Percentiles rank a stretch among this genome's conserved stretches.
Evolutionary conservation across 805 yeast genomes (phyloP).

Genomic region (Candida broadrunensis): DNA sequence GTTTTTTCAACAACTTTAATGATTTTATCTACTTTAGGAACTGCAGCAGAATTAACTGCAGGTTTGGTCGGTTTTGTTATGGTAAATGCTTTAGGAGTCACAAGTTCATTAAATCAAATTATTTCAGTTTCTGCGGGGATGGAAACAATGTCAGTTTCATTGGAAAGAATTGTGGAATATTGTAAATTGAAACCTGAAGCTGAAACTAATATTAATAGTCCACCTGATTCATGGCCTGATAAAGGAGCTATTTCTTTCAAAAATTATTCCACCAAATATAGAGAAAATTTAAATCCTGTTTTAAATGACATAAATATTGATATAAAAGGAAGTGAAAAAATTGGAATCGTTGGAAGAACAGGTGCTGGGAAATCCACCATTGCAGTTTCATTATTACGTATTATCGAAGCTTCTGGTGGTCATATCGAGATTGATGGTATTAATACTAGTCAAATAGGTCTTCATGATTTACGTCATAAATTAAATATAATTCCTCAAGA

Average conservation of each 20-base stretch:
- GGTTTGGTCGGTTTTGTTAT: constrained; percentile 37
- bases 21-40: constrained; percentile 21
- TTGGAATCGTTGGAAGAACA: constrained; percentile 95
- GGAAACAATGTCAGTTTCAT: constrained; percentile 30
- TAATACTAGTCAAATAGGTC: constrained; percentile 64
- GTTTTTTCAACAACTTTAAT: constrained; percentile 27
- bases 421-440: constrained; percentile 68
- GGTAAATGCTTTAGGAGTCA: constrained; percentile 32
- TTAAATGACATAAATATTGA: constrained; percentile 63
- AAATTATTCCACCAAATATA: constrained; percentile 75
- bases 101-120: constrained; percentile 27
- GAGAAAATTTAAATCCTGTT: constrained; percentile 79
- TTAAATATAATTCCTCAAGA: constrained; percentile 91
- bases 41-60: constrained; percentile 22
- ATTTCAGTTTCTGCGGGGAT: constrained; percentile 34
- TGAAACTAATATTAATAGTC: too few species aligned
- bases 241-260: constrained; percentile 65
- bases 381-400: constrained; percentile 78
- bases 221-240: constrained; percentile 68
- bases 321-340: constrained; percentile 72
- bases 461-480: constrained; percentile 71
- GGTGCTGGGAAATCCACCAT: constrained; percentile 94
- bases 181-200: constrained; percentile 27
- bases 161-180: constrained; percentile 37
- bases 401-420: constrained; percentile 76